Conservation (phyloP, 2,329 filamentous ascomycete genomes). For the Ambrosiella cleistominuta region DNA sequence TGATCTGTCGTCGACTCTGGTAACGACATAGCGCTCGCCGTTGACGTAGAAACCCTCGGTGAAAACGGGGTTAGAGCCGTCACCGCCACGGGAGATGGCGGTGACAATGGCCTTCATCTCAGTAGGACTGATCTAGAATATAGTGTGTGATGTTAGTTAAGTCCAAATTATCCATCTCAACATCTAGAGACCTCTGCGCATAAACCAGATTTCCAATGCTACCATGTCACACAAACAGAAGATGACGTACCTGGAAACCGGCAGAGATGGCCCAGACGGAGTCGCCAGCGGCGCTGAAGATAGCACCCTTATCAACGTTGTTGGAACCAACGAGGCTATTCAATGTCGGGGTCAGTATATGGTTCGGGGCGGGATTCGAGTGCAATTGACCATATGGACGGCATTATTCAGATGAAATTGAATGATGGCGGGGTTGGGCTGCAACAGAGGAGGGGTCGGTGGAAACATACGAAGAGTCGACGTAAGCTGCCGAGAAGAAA, state of each 20-base stretch:
- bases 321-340: slow-evolving; percentile 60
- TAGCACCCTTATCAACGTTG: slow-evolving; percentile 68
- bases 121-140: slow-evolving; percentile 19
- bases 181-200: too few species aligned
- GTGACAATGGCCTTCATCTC: slow-evolving; percentile 42
- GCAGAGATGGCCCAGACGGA: slow-evolving; percentile 58
- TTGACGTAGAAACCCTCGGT: slow-evolving; percentile 57
- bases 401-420: neutral
- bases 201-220: too few species aligned
- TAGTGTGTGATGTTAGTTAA: neutral
- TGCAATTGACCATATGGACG: neutral
- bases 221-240: neutral
- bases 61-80: slow-evolving; percentile 46
- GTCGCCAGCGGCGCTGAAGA: slow-evolving; percentile 65
- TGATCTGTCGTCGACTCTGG: slow-evolving; percentile 58
- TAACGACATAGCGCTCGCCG: slow-evolving; percentile 61
- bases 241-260: slow-evolving; percentile 48
- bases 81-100: slow-evolving; percentile 30
- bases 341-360: slow-evolving; percentile 11
- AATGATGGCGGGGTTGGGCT: neutral
- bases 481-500: slow-evolving; percentile 25
- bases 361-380: neutral
- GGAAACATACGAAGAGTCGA: slow-evolving; percentile 31
- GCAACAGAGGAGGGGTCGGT: slow-evolving; percentile 5
- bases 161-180: too few species aligned